Base-by-base conservation (phyloP, 768 basidiomycete genomes). In the Boletus sp. region DNA sequence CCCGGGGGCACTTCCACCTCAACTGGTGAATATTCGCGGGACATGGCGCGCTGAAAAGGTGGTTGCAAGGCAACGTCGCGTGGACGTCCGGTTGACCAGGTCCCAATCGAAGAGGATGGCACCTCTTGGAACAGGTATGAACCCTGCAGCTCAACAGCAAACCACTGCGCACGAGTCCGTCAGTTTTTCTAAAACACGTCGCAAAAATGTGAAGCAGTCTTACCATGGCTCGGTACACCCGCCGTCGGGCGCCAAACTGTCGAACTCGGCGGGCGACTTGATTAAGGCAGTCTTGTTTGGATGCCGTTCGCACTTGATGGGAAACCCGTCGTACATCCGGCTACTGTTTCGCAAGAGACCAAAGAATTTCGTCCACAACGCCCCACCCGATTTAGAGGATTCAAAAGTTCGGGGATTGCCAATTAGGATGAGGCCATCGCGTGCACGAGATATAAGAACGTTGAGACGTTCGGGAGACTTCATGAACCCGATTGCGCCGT, bases 401-500 rank as follows among this genome's bases (percentile, higher is more conserved):
- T 67, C 64, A 69, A 87, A 88, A 0, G 87, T 88, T 7, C 75
- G 57, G 0, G 78, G 70, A 54, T 88, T 87, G 1, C 87, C 87
- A 13, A 89, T 75, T 65, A 89, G 75, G 50, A 88, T 82, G 17
- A 87, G 70, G 0, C 77, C 83, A 60, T 87, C 70, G 1, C 87
- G 79, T 14, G 87, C 83, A 14, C 87, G 80, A 4, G 87, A 88
- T 15, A 89, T 72, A 0, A 89, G 72, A 7, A 89, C 87, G 50
- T 87, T 89, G 23, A 88, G 71, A 21, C 87, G 80, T 66, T 88
- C 84, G 0, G 83, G 80, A 3, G 86, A 76, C 33, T 69, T 79
- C 85, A 89, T 87, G 70, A 89, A 88, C 1, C 87, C 86, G 23
- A 88, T 88, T 52, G 83, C 79, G 46, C 76, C 62, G 0, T 67